phyloP scores from a whole-genome alignment of 139 green algal genomes.

The Tetraselmis striata region DNA sequence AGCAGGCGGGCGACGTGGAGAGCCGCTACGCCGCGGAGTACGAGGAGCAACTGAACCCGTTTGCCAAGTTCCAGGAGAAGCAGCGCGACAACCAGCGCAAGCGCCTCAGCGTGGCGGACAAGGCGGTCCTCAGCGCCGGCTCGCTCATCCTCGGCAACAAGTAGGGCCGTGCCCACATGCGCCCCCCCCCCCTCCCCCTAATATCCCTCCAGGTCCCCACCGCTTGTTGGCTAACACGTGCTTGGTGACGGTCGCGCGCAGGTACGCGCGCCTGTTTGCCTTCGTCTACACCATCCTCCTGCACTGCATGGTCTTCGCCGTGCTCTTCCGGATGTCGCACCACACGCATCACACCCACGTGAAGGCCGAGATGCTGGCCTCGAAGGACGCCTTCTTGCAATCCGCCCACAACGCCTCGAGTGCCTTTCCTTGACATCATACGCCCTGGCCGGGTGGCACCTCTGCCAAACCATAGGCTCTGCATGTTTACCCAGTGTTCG shows the following conservation, averaged over 20 bases:
- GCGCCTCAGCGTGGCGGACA: not conserved
- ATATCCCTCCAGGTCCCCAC: too few species aligned
- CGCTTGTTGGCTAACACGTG: too few species aligned
- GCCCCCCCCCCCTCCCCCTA: too few species aligned
- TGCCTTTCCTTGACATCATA: not conserved
- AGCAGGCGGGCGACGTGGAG: constrained; percentile 58
- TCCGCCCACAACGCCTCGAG: not conserved
- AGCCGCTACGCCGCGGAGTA: constrained; percentile 77
- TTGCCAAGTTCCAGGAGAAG: constrained; percentile 69
- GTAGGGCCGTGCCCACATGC: not conserved
- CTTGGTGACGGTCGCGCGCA: too few species aligned
- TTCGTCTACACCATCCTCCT: constrained; percentile 80
- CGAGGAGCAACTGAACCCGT: constrained; percentile 84
- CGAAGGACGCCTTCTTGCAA: not conserved
- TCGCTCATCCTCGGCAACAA: not conserved
- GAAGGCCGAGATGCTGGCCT: not conserved
- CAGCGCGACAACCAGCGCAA: constrained; percentile 7
- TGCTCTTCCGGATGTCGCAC: constrained; percentile 37
- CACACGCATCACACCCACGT: not conserved
- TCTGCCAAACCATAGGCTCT: too few species aligned
- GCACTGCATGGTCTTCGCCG: constrained; percentile 69
- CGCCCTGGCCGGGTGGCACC: too few species aligned
- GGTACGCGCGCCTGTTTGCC: constrained; percentile 55
- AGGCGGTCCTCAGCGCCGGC: not conserved
- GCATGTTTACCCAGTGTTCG: too few species aligned